Base-by-base conservation (phyloP, 495 filamentous ascomycete genomes). In the Tuber magnatum region DNA sequence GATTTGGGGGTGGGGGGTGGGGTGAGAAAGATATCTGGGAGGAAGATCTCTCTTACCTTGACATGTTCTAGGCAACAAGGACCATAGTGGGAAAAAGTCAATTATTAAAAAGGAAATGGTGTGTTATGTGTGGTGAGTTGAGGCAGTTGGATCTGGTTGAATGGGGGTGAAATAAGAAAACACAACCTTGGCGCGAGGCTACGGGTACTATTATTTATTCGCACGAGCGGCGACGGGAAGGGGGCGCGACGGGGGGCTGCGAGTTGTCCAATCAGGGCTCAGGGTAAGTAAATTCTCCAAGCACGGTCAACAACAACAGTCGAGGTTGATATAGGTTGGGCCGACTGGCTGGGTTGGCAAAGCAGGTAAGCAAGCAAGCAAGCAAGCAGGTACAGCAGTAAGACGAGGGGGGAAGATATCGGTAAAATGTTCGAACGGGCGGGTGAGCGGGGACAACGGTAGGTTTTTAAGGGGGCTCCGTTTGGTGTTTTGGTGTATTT, bases 371-470 rank as follows among this genome's bases (percentile, higher is more conserved):
- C 77, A 61, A 77, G 73, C 77, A 79, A 68, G 77, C 77, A 65
- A 71, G 77, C 77, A 65, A 75, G 73, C 73, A 79, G 76, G 76
- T 78, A 73, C 77, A 79, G 76, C 77, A 79, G 77, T 78, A 71
- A 72, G 77, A 79, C 77, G 77, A 79, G 77, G 77, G 77, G 77
- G 77, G 56, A 65, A 65, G 56, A 65, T 79, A 79, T 79, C 74
- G 78, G 69, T 80, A 80, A 80, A 65, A 80, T 80, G 78, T 80
- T 80, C 78, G 78, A 80, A 81, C 79, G 77, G 79, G 78, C 74
- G 79, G 79, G 79, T 81, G 78, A 76, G 79, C 75, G 80, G 79
- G 80, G 80, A 81, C 80, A 81, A 76, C 78, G 80, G 80, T 81
- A 74, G 79, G 77, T 76, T 78, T 81, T 81, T 78, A 81, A 78